Evolutionary conservation across 225 moss, liverwort and hornwort species (phyloP).

Genomic region (Thuidium tamariscinum): DNA sequence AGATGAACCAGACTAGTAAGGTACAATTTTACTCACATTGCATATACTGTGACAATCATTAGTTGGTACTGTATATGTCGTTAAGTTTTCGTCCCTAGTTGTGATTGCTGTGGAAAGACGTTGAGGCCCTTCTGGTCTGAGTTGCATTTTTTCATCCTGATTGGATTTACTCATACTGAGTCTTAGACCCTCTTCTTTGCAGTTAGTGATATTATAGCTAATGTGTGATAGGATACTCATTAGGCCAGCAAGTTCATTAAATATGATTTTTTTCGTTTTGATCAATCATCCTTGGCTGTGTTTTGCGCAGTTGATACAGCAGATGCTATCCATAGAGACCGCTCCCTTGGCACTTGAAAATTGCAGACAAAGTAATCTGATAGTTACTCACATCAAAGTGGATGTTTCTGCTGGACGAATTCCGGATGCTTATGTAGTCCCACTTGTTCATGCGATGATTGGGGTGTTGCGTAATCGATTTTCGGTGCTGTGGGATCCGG

Average conservation of each 20-base stretch:
- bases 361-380: constrained; percentile 56
- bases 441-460: constrained; percentile 67
- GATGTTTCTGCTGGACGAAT: constrained; percentile 55
- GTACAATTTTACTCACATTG: not conserved
- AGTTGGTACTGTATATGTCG: not conserved
- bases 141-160: not conserved
- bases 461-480: constrained; percentile 86
- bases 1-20: constrained; percentile 19
- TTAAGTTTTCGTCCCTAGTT: not conserved
- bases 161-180: not conserved
- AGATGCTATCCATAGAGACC: constrained; percentile 59
- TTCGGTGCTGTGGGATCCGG: constrained; percentile 81
- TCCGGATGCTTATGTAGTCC: constrained; percentile 54
- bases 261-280: not conserved
- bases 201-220: not conserved
- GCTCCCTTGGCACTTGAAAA: constrained; percentile 53
- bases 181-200: not conserved
- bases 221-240: not conserved
- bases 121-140: not conserved
- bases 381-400: constrained; percentile 59
- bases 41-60: not conserved
- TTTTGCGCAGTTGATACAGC: constrained; percentile 50
- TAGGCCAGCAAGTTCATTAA: not conserved
- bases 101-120: not conserved
- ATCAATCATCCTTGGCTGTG: not conserved